Base-by-base conservation (phyloP, 2,329 filamentous ascomycete genomes). In the Monosporascus sp. region DNA sequence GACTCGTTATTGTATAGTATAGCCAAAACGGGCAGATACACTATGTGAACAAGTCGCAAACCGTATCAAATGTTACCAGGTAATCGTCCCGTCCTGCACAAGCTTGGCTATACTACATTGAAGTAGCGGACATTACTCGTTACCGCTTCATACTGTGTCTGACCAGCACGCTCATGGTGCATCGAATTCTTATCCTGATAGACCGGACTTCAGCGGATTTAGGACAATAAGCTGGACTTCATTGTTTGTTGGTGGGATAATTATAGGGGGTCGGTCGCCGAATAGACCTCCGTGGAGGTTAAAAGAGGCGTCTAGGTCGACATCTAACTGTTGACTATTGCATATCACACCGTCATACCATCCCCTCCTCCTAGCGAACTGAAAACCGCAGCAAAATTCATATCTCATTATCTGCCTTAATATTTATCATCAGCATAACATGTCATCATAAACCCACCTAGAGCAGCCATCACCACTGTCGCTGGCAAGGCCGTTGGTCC, bases 401-500 rank as follows among this genome's bases (percentile, higher is more conserved):
- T 28, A 45, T 15, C 7, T 15, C 8, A 45, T 45, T 24, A 24
- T 26, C 7, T 45, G 24, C 28, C 7, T 28, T 15, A 15, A 24
- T 7, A 24, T 18, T 24, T 14, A 45, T 28, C 9, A 20, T 45
- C 8, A 22, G 17, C 40, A 22, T 43, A 43, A 11, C 18, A 22
- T 47, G 46, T 22, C 15, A 51, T 48, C 40, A 54, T 54, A 49
- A 43, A 37, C 15, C 44, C 15, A 38, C 5, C 43, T 45, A 45
- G 44, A 40, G n/a, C n/a, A 35, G 35, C 51, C 18, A 26, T 18
- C 11, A 50, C 24, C 3, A 50, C 15, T 24, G 11, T 56, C 20
- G 40, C 26, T 6, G 54, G 54, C 24, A 56, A 56, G 48, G 38
- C 35, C 17, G 41, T 58, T 8, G 56, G 56, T 5, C 48, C 56